Conservation (phyloP, 352 stramenopile species). For the Thraustotheca clavata region DNA sequence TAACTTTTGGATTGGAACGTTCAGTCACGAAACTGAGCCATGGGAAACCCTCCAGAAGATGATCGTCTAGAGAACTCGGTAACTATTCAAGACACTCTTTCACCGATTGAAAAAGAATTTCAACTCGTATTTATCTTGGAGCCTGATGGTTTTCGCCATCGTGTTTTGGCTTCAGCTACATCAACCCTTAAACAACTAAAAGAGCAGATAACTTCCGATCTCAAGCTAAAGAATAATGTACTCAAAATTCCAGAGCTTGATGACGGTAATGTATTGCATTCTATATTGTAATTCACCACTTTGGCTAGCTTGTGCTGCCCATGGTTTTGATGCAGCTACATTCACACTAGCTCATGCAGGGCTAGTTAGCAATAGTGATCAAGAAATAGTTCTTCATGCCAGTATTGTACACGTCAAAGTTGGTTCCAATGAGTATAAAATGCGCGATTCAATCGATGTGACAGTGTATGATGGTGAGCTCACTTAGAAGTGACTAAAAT, state of each 20-base stretch:
- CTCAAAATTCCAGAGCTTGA: conserved; percentile 53
- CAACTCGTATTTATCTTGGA: conserved; percentile 58
- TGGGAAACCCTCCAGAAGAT: conserved; percentile 11
- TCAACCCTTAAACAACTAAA: conserved; percentile 46
- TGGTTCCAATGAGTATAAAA: conserved; percentile 58
- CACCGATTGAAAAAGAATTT: conserved; percentile 31
- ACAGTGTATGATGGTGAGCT: conserved; percentile 47
- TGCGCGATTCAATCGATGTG: conserved; percentile 78
- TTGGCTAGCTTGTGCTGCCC: conserved; percentile 11
- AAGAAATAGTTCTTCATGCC: conserved; percentile 39
- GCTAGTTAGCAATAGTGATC: conserved; percentile 22
- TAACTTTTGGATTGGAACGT: too few species aligned
- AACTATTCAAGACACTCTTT: too few species aligned
- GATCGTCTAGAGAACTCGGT: not conserved
- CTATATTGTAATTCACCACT: conserved; percentile 4
- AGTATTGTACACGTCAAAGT: conserved; percentile 33
- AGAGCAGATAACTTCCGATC: conserved; percentile 43
- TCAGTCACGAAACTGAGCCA: too few species aligned
- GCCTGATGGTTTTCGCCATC: conserved; percentile 65
- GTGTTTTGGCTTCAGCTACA: conserved; percentile 41
- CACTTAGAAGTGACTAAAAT: not conserved
- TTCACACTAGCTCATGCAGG: conserved; percentile 18
- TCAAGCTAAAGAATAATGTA: conserved; percentile 46
- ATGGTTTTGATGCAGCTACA: conserved; percentile 20
- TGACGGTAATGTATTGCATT: conserved; percentile 1